Evolutionary conservation across 2,329 filamentous ascomycete species (phyloP).

Genomic region (Cladosporium sp.): DNA sequence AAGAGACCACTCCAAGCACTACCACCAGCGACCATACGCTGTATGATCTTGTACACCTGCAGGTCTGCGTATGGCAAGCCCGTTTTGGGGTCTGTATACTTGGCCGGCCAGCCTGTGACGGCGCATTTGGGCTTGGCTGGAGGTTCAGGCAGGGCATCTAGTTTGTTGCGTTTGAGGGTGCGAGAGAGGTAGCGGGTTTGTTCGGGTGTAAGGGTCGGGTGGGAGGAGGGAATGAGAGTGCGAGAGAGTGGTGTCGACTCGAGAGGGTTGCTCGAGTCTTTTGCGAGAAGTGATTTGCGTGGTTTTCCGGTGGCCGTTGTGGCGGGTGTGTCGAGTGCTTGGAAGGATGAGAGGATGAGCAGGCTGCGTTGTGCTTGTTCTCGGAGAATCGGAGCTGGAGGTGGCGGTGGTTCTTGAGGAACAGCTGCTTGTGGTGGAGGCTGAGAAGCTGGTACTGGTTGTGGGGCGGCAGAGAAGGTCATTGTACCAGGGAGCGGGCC

Average conservation of each 20-base stretch:
- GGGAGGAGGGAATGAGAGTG: constrained; percentile 46
- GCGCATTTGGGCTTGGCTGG: constrained; percentile 57
- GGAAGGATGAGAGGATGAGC: constrained; percentile 32
- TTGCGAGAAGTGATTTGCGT: constrained; percentile 24
- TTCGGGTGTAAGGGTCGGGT: constrained; percentile 50
- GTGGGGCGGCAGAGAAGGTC: constrained; percentile 7
- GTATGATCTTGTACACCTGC: constrained; percentile 77
- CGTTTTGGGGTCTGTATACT: constrained; percentile 80
- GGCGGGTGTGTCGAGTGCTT: constrained; percentile 26
- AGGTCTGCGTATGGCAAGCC: constrained; percentile 76
- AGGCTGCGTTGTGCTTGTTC: constrained; percentile 32
- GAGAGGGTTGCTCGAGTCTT: constrained; percentile 32
- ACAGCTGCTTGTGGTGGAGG: constrained; percentile 12
- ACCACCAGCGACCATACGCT: constrained; percentile 66
- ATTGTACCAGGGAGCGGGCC: constrained; percentile 13
- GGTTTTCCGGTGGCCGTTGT: constrained; percentile 19
- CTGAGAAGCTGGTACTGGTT: constrained; percentile 3
- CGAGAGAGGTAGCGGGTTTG: constrained; percentile 47
- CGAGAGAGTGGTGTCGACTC: constrained; percentile 55
- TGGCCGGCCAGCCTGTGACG: constrained; percentile 67
- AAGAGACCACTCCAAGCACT: constrained; percentile 79
- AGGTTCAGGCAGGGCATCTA: constrained; percentile 32
- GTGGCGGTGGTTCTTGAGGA: constrained; percentile 16
- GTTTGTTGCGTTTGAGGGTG: constrained; percentile 34
- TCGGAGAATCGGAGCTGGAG: constrained; percentile 22